Percentiles rank a stretch among this genome's conserved stretches.
Evolutionary conservation across 169 alveolate species (phyloP).

Genomic region (Plasmodium gaboni): DNA sequence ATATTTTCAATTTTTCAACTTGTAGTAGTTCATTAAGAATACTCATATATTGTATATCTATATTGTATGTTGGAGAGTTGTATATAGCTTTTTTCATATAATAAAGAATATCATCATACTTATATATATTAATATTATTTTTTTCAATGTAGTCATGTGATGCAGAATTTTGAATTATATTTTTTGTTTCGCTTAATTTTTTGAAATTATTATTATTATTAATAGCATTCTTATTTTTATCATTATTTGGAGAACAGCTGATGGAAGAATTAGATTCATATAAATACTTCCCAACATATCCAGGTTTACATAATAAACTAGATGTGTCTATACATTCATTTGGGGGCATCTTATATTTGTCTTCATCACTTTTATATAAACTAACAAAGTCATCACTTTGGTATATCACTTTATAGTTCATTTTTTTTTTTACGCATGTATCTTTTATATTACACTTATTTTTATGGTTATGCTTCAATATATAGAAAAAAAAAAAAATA

Average conservation of each 20-base stretch:
- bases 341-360: neutral
- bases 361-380: conserved; percentile 25
- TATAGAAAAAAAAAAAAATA: neutral
- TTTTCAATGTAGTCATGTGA: neutral
- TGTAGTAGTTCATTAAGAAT: conserved; percentile 21
- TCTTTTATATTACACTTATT: conserved; percentile 34
- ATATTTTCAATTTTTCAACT: neutral
- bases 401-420: conserved; percentile 29
- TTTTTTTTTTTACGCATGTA: conserved; percentile 26
- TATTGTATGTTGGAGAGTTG: conserved; percentile 42
- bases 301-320: conserved; percentile 65
- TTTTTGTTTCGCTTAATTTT: too few species aligned
- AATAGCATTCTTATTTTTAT: neutral
- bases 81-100: conserved; percentile 38
- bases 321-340: conserved; percentile 19
- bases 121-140: neutral
- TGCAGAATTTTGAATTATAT: neutral
- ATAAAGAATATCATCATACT: conserved; percentile 30
- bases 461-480: conserved; percentile 1
- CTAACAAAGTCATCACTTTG: conserved; percentile 33
- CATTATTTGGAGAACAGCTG: neutral
- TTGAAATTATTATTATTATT: neutral
- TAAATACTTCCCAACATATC: conserved; percentile 50
- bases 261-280: conserved; percentile 39
- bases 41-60: conserved; percentile 45